Conservation (phyloP, 2,329 filamentous ascomycete genomes). For the Penicillium sp. region DNA sequence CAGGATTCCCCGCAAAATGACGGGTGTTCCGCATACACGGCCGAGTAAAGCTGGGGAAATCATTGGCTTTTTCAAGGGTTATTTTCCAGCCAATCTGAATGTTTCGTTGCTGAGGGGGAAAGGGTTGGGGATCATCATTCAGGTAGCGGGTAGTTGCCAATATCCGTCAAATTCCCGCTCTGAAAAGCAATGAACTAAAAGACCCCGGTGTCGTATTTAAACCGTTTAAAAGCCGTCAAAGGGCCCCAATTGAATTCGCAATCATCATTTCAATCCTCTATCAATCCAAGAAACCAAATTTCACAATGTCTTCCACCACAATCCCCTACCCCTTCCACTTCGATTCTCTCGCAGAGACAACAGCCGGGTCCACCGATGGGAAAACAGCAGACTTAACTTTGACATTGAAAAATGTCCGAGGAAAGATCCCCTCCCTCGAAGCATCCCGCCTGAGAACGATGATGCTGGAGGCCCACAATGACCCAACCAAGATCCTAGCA, state of each 20-base stretch:
- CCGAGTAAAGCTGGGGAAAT: too few species aligned
- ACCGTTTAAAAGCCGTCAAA: not conserved
- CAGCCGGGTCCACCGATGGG: conserved; percentile 10
- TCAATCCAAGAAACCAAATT: not conserved
- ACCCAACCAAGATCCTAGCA: conserved; percentile 48
- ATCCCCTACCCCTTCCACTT: conserved; percentile 23
- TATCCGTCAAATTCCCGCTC: not conserved
- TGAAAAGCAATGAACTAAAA: not conserved
- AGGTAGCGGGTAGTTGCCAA: not conserved
- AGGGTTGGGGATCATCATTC: not conserved
- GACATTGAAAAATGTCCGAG: conserved; percentile 12
- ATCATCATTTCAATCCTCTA: not conserved
- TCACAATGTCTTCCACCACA: conserved; percentile 14
- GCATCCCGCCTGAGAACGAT: conserved; percentile 34
- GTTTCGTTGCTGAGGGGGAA: not conserved
- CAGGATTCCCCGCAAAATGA: too few species aligned
- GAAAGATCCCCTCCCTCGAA: conserved; percentile 16
- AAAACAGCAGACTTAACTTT: not conserved
- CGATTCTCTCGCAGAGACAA: not conserved
- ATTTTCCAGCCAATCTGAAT: not conserved
- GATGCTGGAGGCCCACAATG: conserved; percentile 43
- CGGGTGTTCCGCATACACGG: too few species aligned
- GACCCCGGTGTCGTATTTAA: not conserved
- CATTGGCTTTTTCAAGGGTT: not conserved
- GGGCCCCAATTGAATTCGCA: not conserved